A percentile compares a stretch with the other conserved stretches of the same genome.
Conservation (phyloP, 106 monocot species). For the Dioscorea alata region DNA sequence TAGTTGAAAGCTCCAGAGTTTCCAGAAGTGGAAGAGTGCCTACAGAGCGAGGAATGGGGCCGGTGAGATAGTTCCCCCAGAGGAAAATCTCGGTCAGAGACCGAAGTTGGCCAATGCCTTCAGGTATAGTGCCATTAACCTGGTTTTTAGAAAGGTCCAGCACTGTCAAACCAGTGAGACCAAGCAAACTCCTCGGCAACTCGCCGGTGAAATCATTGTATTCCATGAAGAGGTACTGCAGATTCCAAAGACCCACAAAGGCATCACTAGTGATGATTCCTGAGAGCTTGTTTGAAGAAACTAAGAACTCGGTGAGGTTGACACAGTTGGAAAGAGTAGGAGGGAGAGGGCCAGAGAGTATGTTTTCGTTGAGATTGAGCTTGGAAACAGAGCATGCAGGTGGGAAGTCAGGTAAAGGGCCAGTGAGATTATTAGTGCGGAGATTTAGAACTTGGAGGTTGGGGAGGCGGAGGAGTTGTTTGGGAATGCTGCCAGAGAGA, state of each 20-base stretch:
- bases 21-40: conserved; percentile 33
- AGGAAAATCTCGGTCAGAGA: conserved; percentile 23
- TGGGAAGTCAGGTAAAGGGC: conserved; percentile 38
- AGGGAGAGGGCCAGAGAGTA: conserved; percentile 46
- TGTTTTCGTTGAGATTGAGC: conserved; percentile 40
- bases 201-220: conserved; percentile 39
- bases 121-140: conserved; percentile 45
- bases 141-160: conserved; percentile 33
- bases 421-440: conserved; percentile 57
- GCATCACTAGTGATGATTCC: conserved; percentile 33
- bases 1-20: conserved; percentile 29
- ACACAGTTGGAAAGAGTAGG: conserved; percentile 33
- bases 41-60: conserved; percentile 38
- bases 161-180: conserved; percentile 12
- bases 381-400: conserved; percentile 16
- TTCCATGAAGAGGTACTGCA: conserved; percentile 35
- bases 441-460: conserved; percentile 38
- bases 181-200: conserved; percentile 36
- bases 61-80: conserved; percentile 45
- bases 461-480: conserved; percentile 37
- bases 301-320: conserved; percentile 25
- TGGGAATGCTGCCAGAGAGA: conserved; percentile 56
- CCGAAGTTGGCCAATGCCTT: conserved; percentile 24
- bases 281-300: conserved; percentile 29
- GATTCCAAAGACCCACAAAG: conserved; percentile 20